Evolutionary conservation across 345 rosid species (phyloP).

Genomic region (Citrus medica): DNA sequence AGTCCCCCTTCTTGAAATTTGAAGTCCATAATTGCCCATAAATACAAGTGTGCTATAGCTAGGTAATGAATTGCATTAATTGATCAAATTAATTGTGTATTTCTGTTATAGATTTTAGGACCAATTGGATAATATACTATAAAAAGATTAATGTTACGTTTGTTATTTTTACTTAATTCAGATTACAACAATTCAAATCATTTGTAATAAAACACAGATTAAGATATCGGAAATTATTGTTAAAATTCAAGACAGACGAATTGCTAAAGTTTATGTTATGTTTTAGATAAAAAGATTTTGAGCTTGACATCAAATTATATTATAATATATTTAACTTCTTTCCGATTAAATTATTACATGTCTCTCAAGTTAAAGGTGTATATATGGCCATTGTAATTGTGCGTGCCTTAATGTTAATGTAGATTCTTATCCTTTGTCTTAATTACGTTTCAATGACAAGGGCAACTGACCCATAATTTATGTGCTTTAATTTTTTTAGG

Average conservation of each 20-base stretch:
- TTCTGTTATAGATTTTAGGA: neutral
- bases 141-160: neutral
- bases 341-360: neutral
- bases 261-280: too few relatives aligned
- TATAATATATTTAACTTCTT: neutral
- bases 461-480: neutral
- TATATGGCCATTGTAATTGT: neutral
- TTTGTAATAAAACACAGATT: too few relatives aligned
- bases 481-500: neutral
- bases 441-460: neutral
- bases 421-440: neutral
- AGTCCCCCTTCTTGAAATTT: neutral
- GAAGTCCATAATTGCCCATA: neutral
- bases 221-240: too few relatives aligned
- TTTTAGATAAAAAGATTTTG: too few relatives aligned
- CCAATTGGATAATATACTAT: neutral
- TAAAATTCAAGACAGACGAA: too few relatives aligned
- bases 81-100: neutral
- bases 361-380: neutral
- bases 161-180: neutral
- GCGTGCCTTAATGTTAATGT: neutral
- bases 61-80: neutral
- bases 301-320: too few relatives aligned
- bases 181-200: neutral
- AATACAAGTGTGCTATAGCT: neutral